Conservation (phyloP, 2,329 filamentous ascomycete species). For the Stagonosporopsis vannaccii region DNA sequence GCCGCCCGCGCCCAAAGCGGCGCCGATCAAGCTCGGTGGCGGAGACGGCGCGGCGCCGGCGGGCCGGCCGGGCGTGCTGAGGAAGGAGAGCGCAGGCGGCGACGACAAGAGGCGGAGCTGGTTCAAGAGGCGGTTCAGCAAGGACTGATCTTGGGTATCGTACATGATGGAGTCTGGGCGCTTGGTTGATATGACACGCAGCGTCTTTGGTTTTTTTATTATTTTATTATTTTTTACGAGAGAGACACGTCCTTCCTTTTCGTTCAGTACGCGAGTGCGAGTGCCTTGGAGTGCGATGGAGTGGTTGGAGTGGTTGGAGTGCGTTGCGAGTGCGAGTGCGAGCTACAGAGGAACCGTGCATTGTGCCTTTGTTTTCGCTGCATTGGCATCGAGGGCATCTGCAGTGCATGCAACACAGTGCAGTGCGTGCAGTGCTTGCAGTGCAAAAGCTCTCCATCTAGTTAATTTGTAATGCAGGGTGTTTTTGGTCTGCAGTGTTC, state of each 20-base stretch:
- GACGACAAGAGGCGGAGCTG: slow-evolving; percentile 81
- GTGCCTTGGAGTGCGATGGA: no score
- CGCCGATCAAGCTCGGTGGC: slow-evolving; percentile 36
- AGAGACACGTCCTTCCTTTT: no score
- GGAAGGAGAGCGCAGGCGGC: slow-evolving; percentile 31
- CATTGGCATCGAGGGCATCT: no score
- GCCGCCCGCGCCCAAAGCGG: slow-evolving; percentile 16
- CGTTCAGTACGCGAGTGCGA: no score
- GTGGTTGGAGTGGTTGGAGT: background rate
- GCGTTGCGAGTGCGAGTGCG: no score
- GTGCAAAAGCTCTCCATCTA: slow-evolving; percentile 25
- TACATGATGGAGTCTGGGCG: slow-evolving; percentile 21
- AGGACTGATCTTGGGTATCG: slow-evolving; percentile 55
- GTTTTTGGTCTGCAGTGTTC: slow-evolving; percentile 13
- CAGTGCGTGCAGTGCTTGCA: no score
- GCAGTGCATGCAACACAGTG: no score
- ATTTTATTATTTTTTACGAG: no score
- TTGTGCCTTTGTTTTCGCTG: no score
- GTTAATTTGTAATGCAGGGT: slow-evolving; percentile 39
- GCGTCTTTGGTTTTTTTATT: no score
- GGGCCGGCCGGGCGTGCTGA: slow-evolving; percentile 27
- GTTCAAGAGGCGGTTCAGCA: slow-evolving; percentile 85
- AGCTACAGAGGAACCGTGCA: no score
- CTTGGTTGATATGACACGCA: background rate
- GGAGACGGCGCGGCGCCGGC: slow-evolving; percentile 22